Conservation (phyloP, 1,284 basidiomycete genomes). For the Bondarzewia mesenterica region DNA sequence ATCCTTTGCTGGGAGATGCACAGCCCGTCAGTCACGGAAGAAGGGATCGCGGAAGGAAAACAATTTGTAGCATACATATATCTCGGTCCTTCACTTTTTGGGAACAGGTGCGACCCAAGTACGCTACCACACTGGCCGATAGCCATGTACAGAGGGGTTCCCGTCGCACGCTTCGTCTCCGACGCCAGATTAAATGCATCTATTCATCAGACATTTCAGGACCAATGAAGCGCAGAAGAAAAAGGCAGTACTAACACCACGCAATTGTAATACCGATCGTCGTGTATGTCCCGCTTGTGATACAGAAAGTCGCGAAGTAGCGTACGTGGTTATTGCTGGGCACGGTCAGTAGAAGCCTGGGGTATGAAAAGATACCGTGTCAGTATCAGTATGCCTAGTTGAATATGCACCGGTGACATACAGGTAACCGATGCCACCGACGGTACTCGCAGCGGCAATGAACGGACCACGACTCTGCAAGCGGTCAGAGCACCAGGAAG, state of each 20-base stretch:
- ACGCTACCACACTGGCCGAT: conserved; percentile 71
- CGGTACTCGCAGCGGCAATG: conserved; percentile 36
- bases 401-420: conserved; percentile 22
- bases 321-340: conserved; percentile 38
- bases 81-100: conserved; percentile 49
- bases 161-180: conserved; percentile 69
- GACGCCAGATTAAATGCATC: conserved; percentile 71
- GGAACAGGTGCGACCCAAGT: conserved; percentile 66
- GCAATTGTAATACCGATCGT: conserved; percentile 60
- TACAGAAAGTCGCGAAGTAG: conserved; percentile 65
- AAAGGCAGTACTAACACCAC: conserved; percentile 48
- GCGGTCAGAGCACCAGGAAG: conserved; percentile 65
- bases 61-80: conserved; percentile 52
- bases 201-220: conserved; percentile 18
- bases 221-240: not conserved
- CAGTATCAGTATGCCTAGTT: not conserved
- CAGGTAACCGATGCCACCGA: conserved; percentile 63
- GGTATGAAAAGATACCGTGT: not conserved
- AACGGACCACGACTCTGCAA: conserved; percentile 63
- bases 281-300: conserved; percentile 62
- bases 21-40: no score
- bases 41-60: no score
- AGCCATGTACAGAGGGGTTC: conserved; percentile 67
- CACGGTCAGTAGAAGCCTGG: conserved; percentile 43
- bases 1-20: not conserved